These are phyloP conservation scores for Aspergillus taichungensis DNA, from an alignment of 495 filamentous ascomycete genomes.

Conservation along the genomic window DNA sequence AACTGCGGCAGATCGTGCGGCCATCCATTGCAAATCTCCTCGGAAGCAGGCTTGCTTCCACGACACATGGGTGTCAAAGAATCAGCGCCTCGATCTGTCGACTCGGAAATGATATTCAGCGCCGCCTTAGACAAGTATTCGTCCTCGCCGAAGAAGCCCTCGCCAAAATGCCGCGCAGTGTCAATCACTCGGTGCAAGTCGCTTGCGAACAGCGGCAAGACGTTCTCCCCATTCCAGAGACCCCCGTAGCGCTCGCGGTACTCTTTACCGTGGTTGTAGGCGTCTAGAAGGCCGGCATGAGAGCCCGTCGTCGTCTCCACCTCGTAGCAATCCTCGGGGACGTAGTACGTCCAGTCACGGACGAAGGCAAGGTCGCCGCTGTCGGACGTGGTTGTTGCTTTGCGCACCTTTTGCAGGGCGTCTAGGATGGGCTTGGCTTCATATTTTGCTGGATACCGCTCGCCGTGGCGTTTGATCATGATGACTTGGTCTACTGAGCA, in stretches of 20 bases:
- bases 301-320: constrained; percentile 35
- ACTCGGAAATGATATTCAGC: constrained; percentile 42
- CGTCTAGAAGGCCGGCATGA: constrained; percentile 40
- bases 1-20: constrained; percentile 7
- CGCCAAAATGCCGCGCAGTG: constrained; percentile 43
- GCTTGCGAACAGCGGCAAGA: constrained; percentile 36
- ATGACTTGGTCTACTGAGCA: constrained; percentile 20
- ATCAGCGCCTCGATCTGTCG: constrained; percentile 33
- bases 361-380: constrained; percentile 39
- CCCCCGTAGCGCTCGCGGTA: constrained; percentile 38
- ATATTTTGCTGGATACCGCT: constrained; percentile 37
- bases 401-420: constrained; percentile 12
- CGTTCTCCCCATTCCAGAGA: constrained; percentile 21
- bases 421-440: constrained; percentile 7
- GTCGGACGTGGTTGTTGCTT: constrained; percentile 9
- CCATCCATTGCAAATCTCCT: constrained; percentile 2
- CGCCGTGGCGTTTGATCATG: constrained; percentile 37
- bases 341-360: constrained; percentile 43
- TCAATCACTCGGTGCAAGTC: constrained; percentile 42
- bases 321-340: constrained; percentile 23
- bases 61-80: constrained; percentile 39
- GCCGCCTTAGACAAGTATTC: constrained; percentile 25
- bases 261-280: constrained; percentile 30
- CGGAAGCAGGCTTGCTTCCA: constrained; percentile 1
- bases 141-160: constrained; percentile 43